phyloP scores from a whole-genome alignment of 2,329 filamentous ascomycete genomes.

The Apiospora pterosperma region DNA sequence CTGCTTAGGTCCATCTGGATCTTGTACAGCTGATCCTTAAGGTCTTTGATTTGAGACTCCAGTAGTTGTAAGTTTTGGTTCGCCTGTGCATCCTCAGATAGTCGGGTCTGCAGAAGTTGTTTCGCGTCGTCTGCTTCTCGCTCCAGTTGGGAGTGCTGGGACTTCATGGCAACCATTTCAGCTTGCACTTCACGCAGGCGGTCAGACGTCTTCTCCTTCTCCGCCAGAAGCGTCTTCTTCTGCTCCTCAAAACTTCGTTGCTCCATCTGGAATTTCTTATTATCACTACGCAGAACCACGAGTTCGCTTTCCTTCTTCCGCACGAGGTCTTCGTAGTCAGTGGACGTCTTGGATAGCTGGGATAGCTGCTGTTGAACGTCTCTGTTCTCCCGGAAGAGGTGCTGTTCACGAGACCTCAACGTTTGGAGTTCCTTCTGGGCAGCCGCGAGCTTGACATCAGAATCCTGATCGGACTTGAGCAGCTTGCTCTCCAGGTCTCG shows the following conservation, averaged over 20 bases:
- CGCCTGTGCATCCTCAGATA: constrained; percentile 85
- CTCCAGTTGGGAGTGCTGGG: constrained; percentile 79
- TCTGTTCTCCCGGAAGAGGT: constrained; percentile 75
- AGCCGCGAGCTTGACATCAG: constrained; percentile 77
- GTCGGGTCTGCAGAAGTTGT: constrained; percentile 77
- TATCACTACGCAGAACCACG: constrained; percentile 76
- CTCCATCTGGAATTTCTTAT: constrained; percentile 79
- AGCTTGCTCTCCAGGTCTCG: constrained; percentile 83
- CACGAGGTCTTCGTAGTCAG: constrained; percentile 91
- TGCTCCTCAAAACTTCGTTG: constrained; percentile 76
- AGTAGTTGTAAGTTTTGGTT: constrained; percentile 77
- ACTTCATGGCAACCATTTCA: constrained; percentile 81
- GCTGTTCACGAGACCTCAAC: constrained; percentile 69
- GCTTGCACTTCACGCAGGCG: constrained; percentile 83
- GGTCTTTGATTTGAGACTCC: constrained; percentile 80
- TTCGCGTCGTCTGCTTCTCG: constrained; percentile 88
- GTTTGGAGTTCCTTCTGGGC: constrained; percentile 77
- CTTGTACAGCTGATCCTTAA: constrained; percentile 82
- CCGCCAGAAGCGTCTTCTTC: constrained; percentile 63
- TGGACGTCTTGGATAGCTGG: constrained; percentile 85
- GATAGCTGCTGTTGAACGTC: constrained; percentile 81
- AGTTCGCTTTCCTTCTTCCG: constrained; percentile 93
- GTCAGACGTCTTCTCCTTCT: constrained; percentile 75
- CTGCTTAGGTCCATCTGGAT: constrained; percentile 85
- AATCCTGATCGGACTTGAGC: constrained; percentile 80